phyloP scores from a whole-genome alignment of 805 yeast genomes.

The Wickerhamomyces alni region DNA sequence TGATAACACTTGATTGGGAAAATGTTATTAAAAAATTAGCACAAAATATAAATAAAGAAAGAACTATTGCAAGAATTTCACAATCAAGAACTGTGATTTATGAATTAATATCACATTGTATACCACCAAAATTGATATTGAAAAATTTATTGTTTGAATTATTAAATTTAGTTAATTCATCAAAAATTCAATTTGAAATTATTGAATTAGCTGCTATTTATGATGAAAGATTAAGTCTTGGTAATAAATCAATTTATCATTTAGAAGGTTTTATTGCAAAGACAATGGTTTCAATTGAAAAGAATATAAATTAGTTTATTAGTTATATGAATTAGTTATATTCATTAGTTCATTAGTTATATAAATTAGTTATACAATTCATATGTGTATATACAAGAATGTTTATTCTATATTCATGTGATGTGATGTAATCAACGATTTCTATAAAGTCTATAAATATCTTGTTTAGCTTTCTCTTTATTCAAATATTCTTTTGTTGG shows the following conservation, averaged over 20 bases:
- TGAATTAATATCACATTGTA: slow-evolving; percentile 87
- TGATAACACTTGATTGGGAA: slow-evolving; percentile 86
- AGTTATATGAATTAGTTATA: no score
- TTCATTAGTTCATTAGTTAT: no score
- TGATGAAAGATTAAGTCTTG: slow-evolving; percentile 84
- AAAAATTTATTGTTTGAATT: slow-evolving; percentile 52
- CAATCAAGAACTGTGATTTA: slow-evolving; percentile 65
- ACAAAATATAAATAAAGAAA: slow-evolving; percentile 47
- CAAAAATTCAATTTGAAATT: slow-evolving; percentile 35
- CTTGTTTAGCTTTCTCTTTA: slow-evolving; percentile 40
- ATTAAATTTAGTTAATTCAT: slow-evolving; percentile 25
- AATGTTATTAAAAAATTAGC: slow-evolving; percentile 67
- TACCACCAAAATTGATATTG: slow-evolving; percentile 79
- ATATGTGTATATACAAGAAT: background rate
- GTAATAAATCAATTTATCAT: slow-evolving; percentile 87
- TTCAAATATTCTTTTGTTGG: slow-evolving; percentile 66
- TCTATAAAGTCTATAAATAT: slow-evolving; percentile 52
- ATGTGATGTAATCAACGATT: slow-evolving; percentile 40
- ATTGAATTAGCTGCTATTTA: slow-evolving; percentile 57
- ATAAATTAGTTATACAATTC: no score
- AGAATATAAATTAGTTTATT: no score
- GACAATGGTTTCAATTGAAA: slow-evolving; percentile 72
- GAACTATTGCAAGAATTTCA: slow-evolving; percentile 51
- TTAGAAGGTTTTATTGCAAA: slow-evolving; percentile 90
- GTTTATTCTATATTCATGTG: background rate